phyloP scores from a whole-genome alignment of 495 filamentous ascomycete genomes.

The Podospora pseudocomata region DNA sequence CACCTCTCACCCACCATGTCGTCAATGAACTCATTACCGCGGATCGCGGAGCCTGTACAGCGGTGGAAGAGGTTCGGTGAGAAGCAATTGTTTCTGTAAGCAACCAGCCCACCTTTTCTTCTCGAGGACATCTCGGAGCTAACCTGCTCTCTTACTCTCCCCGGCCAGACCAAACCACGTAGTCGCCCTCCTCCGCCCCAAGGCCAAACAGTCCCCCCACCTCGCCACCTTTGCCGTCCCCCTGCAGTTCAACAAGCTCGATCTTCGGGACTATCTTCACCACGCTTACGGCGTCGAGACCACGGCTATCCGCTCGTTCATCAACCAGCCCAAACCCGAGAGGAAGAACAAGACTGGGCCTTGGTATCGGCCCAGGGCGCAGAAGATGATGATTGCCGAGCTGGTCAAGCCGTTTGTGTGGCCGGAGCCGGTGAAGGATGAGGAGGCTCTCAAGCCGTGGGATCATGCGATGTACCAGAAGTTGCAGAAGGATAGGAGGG shows the following conservation, averaged over 20 bases:
- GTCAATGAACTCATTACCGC: slow-evolving; percentile 17
- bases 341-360: slow-evolving; percentile 44
- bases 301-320: slow-evolving; percentile 68
- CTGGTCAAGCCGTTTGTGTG: slow-evolving; percentile 79
- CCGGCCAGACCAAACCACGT: slow-evolving; percentile 67
- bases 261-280: slow-evolving; percentile 83
- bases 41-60: slow-evolving; percentile 20
- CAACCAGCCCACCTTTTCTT: slow-evolving; percentile 6
- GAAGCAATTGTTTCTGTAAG: slow-evolving; percentile 70
- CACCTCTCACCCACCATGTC: slow-evolving; percentile 14
- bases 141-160: background rate
- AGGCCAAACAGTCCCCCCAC: slow-evolving; percentile 64
- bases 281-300: slow-evolving; percentile 67
- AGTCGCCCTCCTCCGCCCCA: slow-evolving; percentile 67
- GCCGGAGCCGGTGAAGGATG: slow-evolving; percentile 57
- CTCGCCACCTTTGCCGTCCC: slow-evolving; percentile 83
- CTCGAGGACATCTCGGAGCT: background rate
- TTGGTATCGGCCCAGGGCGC: slow-evolving; percentile 57
- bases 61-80: slow-evolving; percentile 39
- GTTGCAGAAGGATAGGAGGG: slow-evolving; percentile 37
- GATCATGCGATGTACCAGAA: slow-evolving; percentile 30
- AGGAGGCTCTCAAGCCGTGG: slow-evolving; percentile 43
- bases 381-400: slow-evolving; percentile 91
- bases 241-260: slow-evolving; percentile 84
- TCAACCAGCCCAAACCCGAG: slow-evolving; percentile 63